These are phyloP conservation scores for Penicillium salamii DNA, from an alignment of 495 filamentous ascomycete species.

Conservation along the genomic window DNA sequence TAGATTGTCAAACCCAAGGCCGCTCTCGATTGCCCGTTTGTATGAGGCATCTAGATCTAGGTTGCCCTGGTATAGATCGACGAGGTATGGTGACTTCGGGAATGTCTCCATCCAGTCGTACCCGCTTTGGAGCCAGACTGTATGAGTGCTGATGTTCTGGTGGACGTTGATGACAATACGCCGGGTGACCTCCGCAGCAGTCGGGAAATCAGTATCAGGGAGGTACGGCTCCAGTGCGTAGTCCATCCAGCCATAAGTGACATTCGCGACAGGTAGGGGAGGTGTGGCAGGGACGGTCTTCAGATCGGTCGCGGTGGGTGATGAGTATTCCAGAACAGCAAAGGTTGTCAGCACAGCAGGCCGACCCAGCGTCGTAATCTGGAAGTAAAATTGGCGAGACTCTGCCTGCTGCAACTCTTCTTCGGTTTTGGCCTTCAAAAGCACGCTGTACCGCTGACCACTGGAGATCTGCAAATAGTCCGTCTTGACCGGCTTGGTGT, in stretches of 20 bases:
- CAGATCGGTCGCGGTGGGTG: slow-evolving; percentile 11
- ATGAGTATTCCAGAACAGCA: slow-evolving; percentile 50
- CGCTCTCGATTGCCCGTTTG: slow-evolving; percentile 11
- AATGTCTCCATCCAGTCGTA: slow-evolving; percentile 48
- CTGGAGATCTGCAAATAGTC: slow-evolving; percentile 50
- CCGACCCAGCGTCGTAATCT: slow-evolving; percentile 51
- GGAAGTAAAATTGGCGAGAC: slow-evolving; percentile 42
- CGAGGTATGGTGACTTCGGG: slow-evolving; percentile 48
- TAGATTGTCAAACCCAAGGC: slow-evolving; percentile 49
- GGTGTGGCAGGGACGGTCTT: slow-evolving; percentile 15
- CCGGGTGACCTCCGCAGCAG: slow-evolving; percentile 51
- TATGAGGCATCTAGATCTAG: slow-evolving; percentile 40
- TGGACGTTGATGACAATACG: slow-evolving; percentile 43
- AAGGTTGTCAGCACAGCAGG: slow-evolving; percentile 44
- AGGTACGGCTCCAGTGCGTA: slow-evolving; percentile 44
- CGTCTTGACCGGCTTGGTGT: slow-evolving; percentile 47
- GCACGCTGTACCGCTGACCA: slow-evolving; percentile 56
- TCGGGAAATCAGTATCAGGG: slow-evolving; percentile 34
- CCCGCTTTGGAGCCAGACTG: slow-evolving; percentile 42
- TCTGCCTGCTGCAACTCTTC: slow-evolving; percentile 17
- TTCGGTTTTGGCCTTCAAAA: slow-evolving; percentile 44
- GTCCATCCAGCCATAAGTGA: slow-evolving; percentile 48
- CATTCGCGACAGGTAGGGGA: slow-evolving; percentile 37
- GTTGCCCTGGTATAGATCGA: slow-evolving; percentile 52
- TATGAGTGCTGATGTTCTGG: slow-evolving; percentile 41